Conservation (phyloP, 2,329 filamentous ascomycete species). For the Macrophomina pseudophaseolina region DNA sequence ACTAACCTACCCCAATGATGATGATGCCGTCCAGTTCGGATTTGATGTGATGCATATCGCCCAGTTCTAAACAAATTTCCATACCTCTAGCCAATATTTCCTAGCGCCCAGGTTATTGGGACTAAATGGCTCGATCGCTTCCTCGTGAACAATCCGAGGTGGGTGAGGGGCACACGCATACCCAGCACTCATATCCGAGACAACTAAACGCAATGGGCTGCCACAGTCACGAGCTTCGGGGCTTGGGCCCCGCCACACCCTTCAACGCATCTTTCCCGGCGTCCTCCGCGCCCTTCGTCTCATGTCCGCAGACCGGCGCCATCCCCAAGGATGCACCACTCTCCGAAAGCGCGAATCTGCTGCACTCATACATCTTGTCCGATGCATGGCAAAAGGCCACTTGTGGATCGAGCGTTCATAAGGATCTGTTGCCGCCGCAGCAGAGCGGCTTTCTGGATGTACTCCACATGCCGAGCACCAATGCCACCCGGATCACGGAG, state of each 20-base stretch:
- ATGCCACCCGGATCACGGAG: slow-evolving; percentile 45
- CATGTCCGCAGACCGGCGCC: slow-evolving; percentile 56
- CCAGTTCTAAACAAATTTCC: not conserved
- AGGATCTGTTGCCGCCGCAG: slow-evolving; percentile 36
- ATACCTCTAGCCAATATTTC: not conserved
- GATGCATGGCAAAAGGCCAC: slow-evolving; percentile 44
- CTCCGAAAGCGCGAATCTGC: slow-evolving; percentile 57
- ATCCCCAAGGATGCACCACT: slow-evolving; percentile 57
- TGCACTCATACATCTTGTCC: slow-evolving; percentile 55
- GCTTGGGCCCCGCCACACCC: slow-evolving; percentile 1
- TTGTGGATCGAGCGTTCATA: slow-evolving; percentile 45
- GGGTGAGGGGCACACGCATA: slow-evolving; percentile 59
- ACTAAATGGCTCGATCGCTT: slow-evolving; percentile 55
- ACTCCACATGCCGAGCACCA: slow-evolving; percentile 41
- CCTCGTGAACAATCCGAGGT: slow-evolving; percentile 55
- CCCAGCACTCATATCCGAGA: slow-evolving; percentile 43
- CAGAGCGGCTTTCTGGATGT: slow-evolving; percentile 38
- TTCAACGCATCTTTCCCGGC: slow-evolving; percentile 36
- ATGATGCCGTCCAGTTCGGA: slow-evolving; percentile 60
- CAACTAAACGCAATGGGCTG: slow-evolving; percentile 21
- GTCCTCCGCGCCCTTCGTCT: slow-evolving; percentile 48
- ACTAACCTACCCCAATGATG: slow-evolving; percentile 63
- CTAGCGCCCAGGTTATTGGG: slow-evolving; percentile 34
- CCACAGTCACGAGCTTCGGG: slow-evolving; percentile 31
- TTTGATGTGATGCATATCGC: slow-evolving; percentile 52